A percentile compares a stretch with the other conserved stretches of the same genome.
Evolutionary conservation across 2,329 filamentous ascomycete species (phyloP).

Genomic region (Cladosporium austrohemisphaericum): DNA sequence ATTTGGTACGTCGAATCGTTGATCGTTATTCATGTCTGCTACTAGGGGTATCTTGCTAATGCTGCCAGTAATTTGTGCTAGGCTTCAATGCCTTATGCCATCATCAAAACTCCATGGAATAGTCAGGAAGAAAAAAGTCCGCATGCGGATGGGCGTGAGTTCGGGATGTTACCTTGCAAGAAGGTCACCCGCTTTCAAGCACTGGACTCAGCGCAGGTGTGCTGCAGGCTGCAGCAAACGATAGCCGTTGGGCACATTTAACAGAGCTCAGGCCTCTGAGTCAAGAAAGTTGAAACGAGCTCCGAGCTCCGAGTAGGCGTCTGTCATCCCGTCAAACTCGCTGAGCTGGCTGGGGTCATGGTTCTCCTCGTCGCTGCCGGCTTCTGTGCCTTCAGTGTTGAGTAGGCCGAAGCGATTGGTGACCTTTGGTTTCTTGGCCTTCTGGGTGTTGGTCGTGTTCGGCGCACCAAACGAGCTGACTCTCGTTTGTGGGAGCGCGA

Average conservation of each 20-base stretch:
- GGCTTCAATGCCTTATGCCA: neutral
- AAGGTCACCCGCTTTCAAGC: too few relatives aligned
- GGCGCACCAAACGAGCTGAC: constrained; percentile 28
- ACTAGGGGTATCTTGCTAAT: constrained; percentile 2
- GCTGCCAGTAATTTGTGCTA: neutral
- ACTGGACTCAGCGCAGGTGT: too few relatives aligned
- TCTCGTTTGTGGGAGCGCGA: constrained; percentile 45
- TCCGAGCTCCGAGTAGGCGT: neutral
- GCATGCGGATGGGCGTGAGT: too few relatives aligned
- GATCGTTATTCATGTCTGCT: constrained; percentile 5
- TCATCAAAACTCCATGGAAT: neutral
- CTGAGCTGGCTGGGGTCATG: neutral
- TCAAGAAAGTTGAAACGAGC: constrained; percentile 3
- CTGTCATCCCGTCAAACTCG: neutral
- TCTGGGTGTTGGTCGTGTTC: constrained; percentile 33
- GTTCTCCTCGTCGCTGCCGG: constrained; percentile 10
- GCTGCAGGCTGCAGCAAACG: too few relatives aligned
- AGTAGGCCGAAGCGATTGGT: constrained; percentile 60
- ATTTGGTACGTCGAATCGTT: too few relatives aligned
- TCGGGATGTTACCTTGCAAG: too few relatives aligned
- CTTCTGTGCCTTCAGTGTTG: constrained; percentile 8
- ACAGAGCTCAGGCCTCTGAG: constrained; percentile 4
- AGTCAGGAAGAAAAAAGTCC: too few relatives aligned
- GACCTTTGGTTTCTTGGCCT: constrained; percentile 35
- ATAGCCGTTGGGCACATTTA: too few relatives aligned